Conservation (phyloP, 2,329 filamentous ascomycete genomes). For the Aspergillus sp. region DNA sequence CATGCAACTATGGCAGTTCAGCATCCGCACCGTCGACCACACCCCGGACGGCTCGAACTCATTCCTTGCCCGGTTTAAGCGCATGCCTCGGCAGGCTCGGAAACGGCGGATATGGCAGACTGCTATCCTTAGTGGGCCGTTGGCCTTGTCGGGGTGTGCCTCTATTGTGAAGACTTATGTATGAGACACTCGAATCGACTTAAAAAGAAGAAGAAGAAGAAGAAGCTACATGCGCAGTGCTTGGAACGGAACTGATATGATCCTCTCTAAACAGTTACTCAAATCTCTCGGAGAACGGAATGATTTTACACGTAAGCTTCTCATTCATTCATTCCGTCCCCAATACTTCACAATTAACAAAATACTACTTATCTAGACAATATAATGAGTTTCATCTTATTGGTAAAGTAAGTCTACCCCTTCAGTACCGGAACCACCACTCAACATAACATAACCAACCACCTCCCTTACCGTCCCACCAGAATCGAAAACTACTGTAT, state of each 20-base stretch:
- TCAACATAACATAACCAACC: too few relatives aligned
- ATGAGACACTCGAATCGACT: not conserved
- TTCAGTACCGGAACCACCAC: not conserved
- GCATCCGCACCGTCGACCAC: constrained; percentile 28
- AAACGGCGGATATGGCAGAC: constrained; percentile 38
- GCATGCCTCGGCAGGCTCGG: constrained; percentile 28
- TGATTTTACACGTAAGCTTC: constrained; percentile 32
- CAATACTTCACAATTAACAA: not conserved
- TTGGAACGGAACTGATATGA: not conserved
- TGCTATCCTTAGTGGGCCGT: constrained; percentile 31
- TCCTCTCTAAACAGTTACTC: constrained; percentile 22
- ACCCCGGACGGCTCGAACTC: constrained; percentile 20
- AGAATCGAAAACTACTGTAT: constrained; percentile 42
- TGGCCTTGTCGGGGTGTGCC: constrained; percentile 35
- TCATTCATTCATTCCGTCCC: not conserved
- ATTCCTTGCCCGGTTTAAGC: constrained; percentile 29
- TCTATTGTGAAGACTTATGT: constrained; percentile 40
- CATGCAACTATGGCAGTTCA: constrained; percentile 38
- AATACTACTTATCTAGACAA: constrained; percentile 20
- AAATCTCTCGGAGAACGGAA: constrained; percentile 33
- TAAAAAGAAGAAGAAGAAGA: too few relatives aligned
- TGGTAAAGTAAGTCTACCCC: constrained; percentile 34
- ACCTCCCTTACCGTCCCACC: not conserved
- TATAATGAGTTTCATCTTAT: constrained; percentile 36
- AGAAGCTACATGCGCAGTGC: too few relatives aligned